Conservation (phyloP, 2,329 filamentous ascomycete species). For the Trichoderma cornu-damae region DNA sequence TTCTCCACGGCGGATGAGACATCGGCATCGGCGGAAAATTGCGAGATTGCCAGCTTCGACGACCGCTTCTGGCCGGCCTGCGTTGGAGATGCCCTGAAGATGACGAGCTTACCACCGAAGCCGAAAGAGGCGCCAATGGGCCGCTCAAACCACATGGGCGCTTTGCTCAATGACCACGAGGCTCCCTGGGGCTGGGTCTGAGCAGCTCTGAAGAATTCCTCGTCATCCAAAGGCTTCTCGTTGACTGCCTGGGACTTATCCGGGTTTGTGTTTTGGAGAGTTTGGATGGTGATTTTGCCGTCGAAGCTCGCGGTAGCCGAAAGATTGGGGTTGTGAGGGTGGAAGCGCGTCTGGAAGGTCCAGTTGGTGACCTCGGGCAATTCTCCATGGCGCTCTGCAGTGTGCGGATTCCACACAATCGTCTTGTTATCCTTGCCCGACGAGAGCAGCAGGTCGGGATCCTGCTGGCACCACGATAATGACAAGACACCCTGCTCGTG, state of each 20-base stretch:
- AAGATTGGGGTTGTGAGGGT: conserved; percentile 85
- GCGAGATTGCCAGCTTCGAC: conserved; percentile 77
- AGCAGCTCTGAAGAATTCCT: conserved; percentile 94
- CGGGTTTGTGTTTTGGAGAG: conserved; percentile 86
- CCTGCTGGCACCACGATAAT: conserved; percentile 90
- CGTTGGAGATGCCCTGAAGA: conserved; percentile 57
- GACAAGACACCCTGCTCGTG: conserved; percentile 93
- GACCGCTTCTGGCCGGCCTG: conserved; percentile 59
- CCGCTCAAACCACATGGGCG: conserved; percentile 85
- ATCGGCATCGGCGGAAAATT: conserved; percentile 82
- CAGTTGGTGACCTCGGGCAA: conserved; percentile 98
- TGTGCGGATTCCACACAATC: conserved; percentile 93
- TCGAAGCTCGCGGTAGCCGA: conserved; percentile 96
- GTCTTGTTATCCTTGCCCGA: conserved; percentile 96
- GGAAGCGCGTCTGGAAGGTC: conserved; percentile 94
- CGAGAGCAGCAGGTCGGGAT: conserved; percentile 81
- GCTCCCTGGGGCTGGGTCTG: conserved; percentile 87
- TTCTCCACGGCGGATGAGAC: conserved; percentile 79
- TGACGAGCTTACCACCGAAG: conserved; percentile 88
- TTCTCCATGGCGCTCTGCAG: conserved; percentile 80
- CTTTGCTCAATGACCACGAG: conserved; percentile 78
- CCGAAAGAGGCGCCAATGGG: conserved; percentile 86
- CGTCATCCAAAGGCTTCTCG: conserved; percentile 71
- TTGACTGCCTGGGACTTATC: conserved; percentile 62
- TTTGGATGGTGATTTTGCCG: conserved; percentile 90